Evolutionary conservation across 805 yeast genomes (phyloP).

Genomic region (Torulaspora quercuum): DNA sequence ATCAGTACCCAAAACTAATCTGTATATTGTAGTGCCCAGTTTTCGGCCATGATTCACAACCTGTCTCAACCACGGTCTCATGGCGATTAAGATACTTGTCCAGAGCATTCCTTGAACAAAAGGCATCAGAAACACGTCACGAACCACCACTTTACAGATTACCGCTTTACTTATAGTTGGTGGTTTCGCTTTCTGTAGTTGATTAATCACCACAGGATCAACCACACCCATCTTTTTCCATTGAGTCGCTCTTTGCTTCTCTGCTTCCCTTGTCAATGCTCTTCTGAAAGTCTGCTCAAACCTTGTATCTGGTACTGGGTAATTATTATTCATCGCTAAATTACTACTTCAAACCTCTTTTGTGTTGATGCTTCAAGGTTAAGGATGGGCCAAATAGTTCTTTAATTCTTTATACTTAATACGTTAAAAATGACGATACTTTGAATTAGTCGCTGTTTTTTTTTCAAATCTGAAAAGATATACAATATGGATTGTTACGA

Average conservation of each 20-base stretch:
- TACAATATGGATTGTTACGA: too few relatives aligned
- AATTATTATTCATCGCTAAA: constrained; percentile 27
- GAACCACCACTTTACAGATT: constrained; percentile 46
- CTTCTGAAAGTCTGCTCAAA: constrained; percentile 59
- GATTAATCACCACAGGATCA: constrained; percentile 13
- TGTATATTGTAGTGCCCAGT: constrained; percentile 25
- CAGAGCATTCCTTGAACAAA: constrained; percentile 50
- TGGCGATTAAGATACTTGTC: constrained; percentile 40
- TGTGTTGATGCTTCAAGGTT: too few relatives aligned
- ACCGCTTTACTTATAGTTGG: constrained; percentile 40
- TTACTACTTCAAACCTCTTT: too few relatives aligned
- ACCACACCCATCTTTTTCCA: constrained; percentile 17
- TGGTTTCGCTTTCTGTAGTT: constrained; percentile 16
- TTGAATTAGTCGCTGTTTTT: too few relatives aligned
- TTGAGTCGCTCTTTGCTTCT: constrained; percentile 17
- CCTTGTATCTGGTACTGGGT: constrained; percentile 59
- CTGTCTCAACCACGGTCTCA: constrained; percentile 38
- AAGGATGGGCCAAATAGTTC: too few relatives aligned
- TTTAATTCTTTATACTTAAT: too few relatives aligned
- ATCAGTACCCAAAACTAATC: constrained; percentile 17
- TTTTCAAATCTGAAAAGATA: too few relatives aligned
- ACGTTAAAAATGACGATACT: constrained; percentile 7
- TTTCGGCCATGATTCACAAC: constrained; percentile 28
- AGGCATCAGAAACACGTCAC: constrained; percentile 53
- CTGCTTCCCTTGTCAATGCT: constrained; percentile 34